Conservation (phyloP, 306 rosid species). For the Trifolium dubium region DNA sequence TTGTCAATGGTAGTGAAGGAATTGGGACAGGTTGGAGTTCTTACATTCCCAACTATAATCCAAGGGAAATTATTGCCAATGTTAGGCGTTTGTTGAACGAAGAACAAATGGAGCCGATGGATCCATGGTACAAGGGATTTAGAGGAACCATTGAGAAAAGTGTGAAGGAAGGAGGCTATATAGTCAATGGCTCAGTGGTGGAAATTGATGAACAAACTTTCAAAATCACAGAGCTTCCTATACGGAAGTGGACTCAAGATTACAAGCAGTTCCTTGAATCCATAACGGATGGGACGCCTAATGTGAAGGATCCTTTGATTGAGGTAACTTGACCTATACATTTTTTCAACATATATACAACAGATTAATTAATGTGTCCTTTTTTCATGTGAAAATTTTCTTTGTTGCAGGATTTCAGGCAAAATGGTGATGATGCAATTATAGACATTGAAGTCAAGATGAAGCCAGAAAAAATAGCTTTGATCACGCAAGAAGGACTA, state of each 20-base stretch:
- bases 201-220: conserved; percentile 67
- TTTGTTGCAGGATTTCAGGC: conserved; percentile 71
- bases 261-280: conserved; percentile 88
- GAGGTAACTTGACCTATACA: conserved; percentile 55
- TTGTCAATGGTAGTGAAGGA: conserved; percentile 96
- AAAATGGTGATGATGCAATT: conserved; percentile 77
- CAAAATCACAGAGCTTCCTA: conserved; percentile 74
- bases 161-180: conserved; percentile 67
- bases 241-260: conserved; percentile 95
- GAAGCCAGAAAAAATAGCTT: conserved; percentile 56
- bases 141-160: conserved; percentile 72
- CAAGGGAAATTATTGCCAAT: conserved; percentile 81
- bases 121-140: conserved; percentile 94
- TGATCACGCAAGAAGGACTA: conserved; percentile 72
- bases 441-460: conserved; percentile 70
- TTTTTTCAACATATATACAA: neutral
- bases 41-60: conserved; percentile 88
- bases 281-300: conserved; percentile 60
- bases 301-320: conserved; percentile 82
- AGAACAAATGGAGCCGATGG: conserved; percentile 74
- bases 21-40: conserved; percentile 98
- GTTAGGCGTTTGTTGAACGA: conserved; percentile 68
- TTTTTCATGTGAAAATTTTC: conserved; percentile 10
- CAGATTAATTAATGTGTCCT: neutral
- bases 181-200: conserved; percentile 65